Base-by-base conservation (phyloP, 306 rosid species). In the Elaeagnus macrophylla region DNA sequence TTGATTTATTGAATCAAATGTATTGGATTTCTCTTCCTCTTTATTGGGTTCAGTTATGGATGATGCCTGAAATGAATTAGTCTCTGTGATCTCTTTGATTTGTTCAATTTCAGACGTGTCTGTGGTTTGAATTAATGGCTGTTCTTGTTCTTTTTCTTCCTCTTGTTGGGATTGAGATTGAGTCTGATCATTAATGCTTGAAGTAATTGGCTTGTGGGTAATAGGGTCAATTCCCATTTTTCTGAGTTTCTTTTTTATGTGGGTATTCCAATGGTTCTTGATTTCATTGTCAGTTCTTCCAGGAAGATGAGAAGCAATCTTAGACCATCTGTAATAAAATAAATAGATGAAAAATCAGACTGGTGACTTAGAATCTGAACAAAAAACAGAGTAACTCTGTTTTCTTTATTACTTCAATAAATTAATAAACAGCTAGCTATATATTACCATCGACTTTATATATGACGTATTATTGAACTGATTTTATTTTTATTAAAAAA, bases 221-320 rank as follows among this genome's bases (percentile, higher is more conserved):
- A 77, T 67, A 35, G 94, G 94, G 57, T 85, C 94, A 71, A 85
- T 79, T 37, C 94, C 94, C 82, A 85, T 72, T 69, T 79, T 81
- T 48, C 75, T 81, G 37, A 85, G 79, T 49, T 85, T 85, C 66
- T 85, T 85, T 73, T 85, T 85, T 51, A 85, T 81, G 74, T 85
- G 95, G 18, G 94, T 85, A 40, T 85, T 85, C 94, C 94, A 85
- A 6, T 85, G 94, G 49, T 85, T 85, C 58, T 85, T 85, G 0
- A 85, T 79, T 57, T 85, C 95, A 54, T 85, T 85, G 40, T 82
- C 95, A 9, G 95, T 85, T 77, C 95, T 75, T 60, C 95, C 95
- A 2, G 95, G 85, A 5, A 85, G 83, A 60, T 77, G 80, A 72
- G 90, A 82, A 57, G 90, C 89, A 67, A 85, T 85, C 68, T 82